Evolutionary conservation across 2,329 filamentous ascomycete genomes (phyloP), one percentile per base, ranked within the genome.

Genomic region (Alternaria gansuensis): DNA sequence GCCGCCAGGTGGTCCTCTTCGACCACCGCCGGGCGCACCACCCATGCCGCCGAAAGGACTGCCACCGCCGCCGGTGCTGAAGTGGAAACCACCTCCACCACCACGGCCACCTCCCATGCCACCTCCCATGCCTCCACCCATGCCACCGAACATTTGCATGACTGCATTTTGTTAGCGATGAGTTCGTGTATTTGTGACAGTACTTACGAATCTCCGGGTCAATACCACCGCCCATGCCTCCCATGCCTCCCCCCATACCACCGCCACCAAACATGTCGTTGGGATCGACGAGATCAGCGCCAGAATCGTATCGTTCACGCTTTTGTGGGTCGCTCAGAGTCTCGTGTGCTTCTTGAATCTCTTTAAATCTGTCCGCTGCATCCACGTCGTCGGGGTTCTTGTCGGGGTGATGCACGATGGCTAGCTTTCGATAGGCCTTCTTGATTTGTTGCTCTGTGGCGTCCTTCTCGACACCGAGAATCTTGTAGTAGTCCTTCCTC

Each of bases 401-500:
- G 82, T 99, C 95, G 2, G 95, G 95, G 78, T 99, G 95, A 76
- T 97, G 91, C 65, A 93, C 84, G 68, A 99, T 94, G 56, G 95
- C 95, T 74, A 97, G 85, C 80, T 95, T 97, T 66, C 94, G 88
- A 82, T 99, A 99, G 2, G 94, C 95, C 82, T 93, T 94, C 85
- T 98, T 99, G 82, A 99, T 95, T 54, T 95, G 88, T 57, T 84
- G 84, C 23, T 96, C 92, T 39, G 86, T 86, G 36, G 93, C 93
- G 62, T 93, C 90, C 83, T 97, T 98, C 57, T 90, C 83, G 8
- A 99, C 82, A 5, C 89, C 91, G 52, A 99, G 87, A 67, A 98
- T 97, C 86, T 97, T 97, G 84, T 99, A 99, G 82, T 97, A 98
- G 75, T 99, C 95, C 80, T 99, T 99, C 62, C 95, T 86, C 80